A percentile compares a stretch with the other conserved stretches of the same genome.
Conservation (phyloP, 352 stramenopile genomes). For the Globisporangium lucens region DNA sequence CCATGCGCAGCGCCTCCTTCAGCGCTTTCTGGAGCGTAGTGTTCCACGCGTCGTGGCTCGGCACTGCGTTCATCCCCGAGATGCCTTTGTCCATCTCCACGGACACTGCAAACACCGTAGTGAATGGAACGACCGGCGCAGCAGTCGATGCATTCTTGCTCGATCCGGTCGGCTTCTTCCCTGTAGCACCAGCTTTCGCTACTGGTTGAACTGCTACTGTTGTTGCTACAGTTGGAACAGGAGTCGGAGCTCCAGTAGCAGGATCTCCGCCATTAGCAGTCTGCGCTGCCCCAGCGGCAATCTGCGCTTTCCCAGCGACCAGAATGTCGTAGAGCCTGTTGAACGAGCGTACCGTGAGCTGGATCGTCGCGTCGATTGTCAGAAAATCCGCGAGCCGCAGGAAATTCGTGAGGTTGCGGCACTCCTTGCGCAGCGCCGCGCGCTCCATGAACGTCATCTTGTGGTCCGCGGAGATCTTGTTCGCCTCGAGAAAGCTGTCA, state of each 20-base stretch:
- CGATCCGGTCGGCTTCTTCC: background rate
- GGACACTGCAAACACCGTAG: slow-evolving; percentile 52
- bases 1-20: slow-evolving; percentile 83
- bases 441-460: slow-evolving; percentile 98
- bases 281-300: background rate
- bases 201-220: background rate
- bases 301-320: slow-evolving; percentile 41
- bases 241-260: background rate
- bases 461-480: slow-evolving; percentile 91
- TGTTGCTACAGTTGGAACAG: background rate
- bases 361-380: slow-evolving; percentile 86
- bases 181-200: background rate
- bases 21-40: slow-evolving; percentile 62
- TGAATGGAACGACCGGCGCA: slow-evolving; percentile 33
- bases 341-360: slow-evolving; percentile 83
- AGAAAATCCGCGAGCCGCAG: slow-evolving; percentile 91
- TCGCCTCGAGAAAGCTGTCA: slow-evolving; percentile 87
- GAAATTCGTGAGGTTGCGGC: slow-evolving; percentile 90
- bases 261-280: background rate
- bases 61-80: slow-evolving; percentile 43
- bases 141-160: background rate
- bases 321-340: slow-evolving; percentile 54
- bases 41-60: slow-evolving; percentile 74
- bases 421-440: slow-evolving; percentile 89
- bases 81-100: slow-evolving; percentile 54